Base-by-base conservation (phyloP, 345 rosid species). In the Melaleuca quinquenervia region DNA sequence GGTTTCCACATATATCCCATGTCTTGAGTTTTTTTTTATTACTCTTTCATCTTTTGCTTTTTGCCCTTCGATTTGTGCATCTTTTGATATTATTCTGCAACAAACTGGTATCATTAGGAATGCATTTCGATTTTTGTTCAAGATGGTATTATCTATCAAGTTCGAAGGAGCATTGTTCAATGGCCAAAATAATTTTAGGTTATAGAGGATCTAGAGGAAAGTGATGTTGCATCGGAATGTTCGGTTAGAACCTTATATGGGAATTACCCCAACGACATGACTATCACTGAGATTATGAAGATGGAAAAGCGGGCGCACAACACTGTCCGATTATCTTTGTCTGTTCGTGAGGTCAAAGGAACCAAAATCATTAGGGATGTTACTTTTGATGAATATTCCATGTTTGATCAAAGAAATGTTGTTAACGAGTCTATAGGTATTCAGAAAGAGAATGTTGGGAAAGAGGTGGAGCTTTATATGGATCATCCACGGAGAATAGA, bases 181-280 rank as follows among this genome's bases (percentile, higher is more conserved):
- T n/a, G n/a, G n/a, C n/a, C n/a, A n/a, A n/a, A n/a, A n/a, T n/a
- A n/a, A n/a, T 54, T 54, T 54, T 21, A 12, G 5, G 12, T 21
- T 3, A 54, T 22, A 8, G 9, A 22, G 1, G 22, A 22, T 54
- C 58, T 21, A 54, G 22, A 54, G 21, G 58, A 54, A 22, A n/a
- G 6, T 0, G 0, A 0, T 21, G 6, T 22, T 54, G 58, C 1
- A 0, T 54, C 5, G 5, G 58, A 54, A 22, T 2, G 22, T 22
- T 54, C 2, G 0, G 0, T 9, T 54, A 22, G n/a, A 54, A 12
- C 9, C 22, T 54, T 22, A n/a, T 26, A 54, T 10, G 9, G 6
- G 8, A 54, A 54, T 3, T 54, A 54, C 2, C 52, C n/a, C n/a
- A n/a, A n/a, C n/a, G n/a, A n/a, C n/a, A n/a, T n/a, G n/a, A n/a